Conservation (phyloP, 73 alveolate species). For the Uronychia setigera region DNA sequence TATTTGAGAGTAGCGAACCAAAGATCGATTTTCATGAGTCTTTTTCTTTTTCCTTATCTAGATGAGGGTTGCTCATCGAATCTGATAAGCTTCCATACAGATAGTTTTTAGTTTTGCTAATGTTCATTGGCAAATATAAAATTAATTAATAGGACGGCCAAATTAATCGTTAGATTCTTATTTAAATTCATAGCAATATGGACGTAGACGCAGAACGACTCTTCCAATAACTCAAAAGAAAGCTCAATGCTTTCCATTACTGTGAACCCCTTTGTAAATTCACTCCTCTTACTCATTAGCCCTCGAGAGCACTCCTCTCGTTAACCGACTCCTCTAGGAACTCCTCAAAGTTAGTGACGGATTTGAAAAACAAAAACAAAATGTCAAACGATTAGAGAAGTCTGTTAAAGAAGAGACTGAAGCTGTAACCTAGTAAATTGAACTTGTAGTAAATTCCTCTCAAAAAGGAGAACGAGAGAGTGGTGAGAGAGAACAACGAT, state of each 20-base stretch:
- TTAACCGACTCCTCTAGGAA: slow-evolving; percentile 53
- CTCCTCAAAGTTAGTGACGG: slow-evolving; percentile 47
- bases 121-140: neutral
- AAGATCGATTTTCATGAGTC: neutral
- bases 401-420: slow-evolving; percentile 15
- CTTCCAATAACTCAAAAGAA: neutral
- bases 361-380: slow-evolving; percentile 9
- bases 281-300: neutral
- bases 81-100: neutral
- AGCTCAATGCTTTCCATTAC: slow-evolving; percentile 16
- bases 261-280: slow-evolving; percentile 6
- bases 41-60: neutral
- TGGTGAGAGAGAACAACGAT: slow-evolving; percentile 95
- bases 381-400: slow-evolving; percentile 9
- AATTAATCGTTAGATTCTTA: neutral
- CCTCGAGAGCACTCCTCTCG: slow-evolving; percentile 49
- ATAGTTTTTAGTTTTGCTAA: neutral
- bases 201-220: neutral
- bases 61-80: neutral
- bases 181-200: neutral
- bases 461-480: slow-evolving; percentile 93
- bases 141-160: neutral
- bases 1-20: neutral
- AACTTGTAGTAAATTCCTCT: slow-evolving; percentile 35
- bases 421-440: neutral